Base-by-base conservation (phyloP, 1,284 basidiomycete species). In the Athelia sp. region DNA sequence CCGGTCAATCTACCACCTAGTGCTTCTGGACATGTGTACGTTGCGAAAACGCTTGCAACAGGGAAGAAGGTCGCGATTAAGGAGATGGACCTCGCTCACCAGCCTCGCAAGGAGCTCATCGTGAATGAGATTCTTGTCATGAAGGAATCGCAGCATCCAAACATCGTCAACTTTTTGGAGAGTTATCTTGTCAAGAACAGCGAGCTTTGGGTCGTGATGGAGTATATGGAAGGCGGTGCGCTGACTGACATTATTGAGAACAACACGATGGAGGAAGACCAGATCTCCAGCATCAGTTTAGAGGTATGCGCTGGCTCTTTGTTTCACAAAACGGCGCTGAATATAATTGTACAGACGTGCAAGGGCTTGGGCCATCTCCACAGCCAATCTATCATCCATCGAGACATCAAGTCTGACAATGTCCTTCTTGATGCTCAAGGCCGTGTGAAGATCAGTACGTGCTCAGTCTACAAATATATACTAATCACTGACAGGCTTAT, bases 171-270 rank as follows among this genome's bases (percentile, higher is more conserved):
- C 71, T 99, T 94, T 71, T 73, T 98, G 47, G 90, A 98, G 26
- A 85, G 91, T 9, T 98, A 95, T 71, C 80, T 98, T 38, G 83
- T 98, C 48, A 90, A 89, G 69, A 87, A 79, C 65, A 87, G 80
- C 50, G 95, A 98, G 65, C 81, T 99, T n/a, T 99, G 96, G 96
- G 95, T 99, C 42, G 94, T 98, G 52, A 98, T 99, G 96, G 96
- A 99, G 72, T 98, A 92, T 66, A 99, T 99, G 96, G 96, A 98
- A 69, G 96, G 97, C 43, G 97, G 96, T 46, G 93, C 94, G 13
- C 72, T 99, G 58, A 98, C 95, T 13, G 97, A 99, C 69, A 88
- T 99, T 45, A 98, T 99, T 58, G 95, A 98, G 73, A 96, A 97
- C 65, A 98, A 99, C 69, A 88, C 91, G 47, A 71, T 99, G 55